A percentile compares a stretch with the other conserved stretches of the same genome.
Conservation (phyloP, 805 yeast species). For the Suhomyces emberorum region DNA sequence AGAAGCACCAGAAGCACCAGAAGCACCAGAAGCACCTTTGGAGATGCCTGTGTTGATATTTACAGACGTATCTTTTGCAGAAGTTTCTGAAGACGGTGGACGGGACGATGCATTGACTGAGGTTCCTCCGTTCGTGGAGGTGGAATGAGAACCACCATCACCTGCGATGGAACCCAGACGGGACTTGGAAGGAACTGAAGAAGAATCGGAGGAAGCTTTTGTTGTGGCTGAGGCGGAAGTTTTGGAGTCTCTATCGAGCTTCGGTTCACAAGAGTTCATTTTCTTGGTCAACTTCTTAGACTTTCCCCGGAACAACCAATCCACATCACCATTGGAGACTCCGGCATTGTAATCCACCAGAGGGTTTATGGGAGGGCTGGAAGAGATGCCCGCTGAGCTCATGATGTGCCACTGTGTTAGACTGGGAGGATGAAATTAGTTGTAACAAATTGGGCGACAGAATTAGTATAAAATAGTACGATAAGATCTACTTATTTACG, state of each 20-base stretch:
- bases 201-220: not conserved
- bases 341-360: constrained; percentile 49
- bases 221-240: not conserved
- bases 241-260: not conserved
- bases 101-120: not conserved
- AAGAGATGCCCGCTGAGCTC: not conserved
- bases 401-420: not conserved
- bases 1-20: not conserved
- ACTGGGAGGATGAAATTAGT: not conserved
- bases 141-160: not conserved
- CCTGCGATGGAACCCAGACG: not conserved
- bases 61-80: not conserved
- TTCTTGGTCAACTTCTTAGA: constrained; percentile 53
- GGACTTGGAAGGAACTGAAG: not conserved
- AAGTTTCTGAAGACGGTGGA: not conserved
- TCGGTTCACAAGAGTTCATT: constrained; percentile 16
- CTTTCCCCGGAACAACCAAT: constrained; percentile 82
- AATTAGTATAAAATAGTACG: too few species aligned
- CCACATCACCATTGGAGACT: constrained; percentile 73
- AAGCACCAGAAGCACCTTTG: not conserved
- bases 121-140: not conserved
- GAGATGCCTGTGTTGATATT: not conserved
- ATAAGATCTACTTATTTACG: too few species aligned
- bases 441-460: too few species aligned
- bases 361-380: not conserved